phyloP scores from a whole-genome alignment of 768 basidiomycete species.

The Pleurotus platypus region DNA sequence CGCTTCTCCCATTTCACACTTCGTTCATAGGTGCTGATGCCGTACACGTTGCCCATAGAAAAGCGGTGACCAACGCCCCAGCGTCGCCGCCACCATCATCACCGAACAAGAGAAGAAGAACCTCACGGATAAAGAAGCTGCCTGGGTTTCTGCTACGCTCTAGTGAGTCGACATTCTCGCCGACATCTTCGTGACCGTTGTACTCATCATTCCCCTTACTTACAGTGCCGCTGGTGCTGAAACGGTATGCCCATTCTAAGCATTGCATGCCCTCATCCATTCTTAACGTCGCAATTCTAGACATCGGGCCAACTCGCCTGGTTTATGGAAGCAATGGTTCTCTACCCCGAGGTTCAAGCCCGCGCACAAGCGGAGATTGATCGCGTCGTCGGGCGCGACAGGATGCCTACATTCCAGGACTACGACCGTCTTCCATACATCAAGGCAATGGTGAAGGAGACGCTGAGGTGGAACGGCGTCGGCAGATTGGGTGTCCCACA shows the following conservation, averaged over 20 bases:
- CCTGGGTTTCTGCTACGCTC: conserved; percentile 14
- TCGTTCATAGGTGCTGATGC: neutral
- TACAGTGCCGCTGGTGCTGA: conserved; percentile 14
- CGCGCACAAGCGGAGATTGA: conserved; percentile 25
- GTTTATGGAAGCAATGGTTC: conserved; percentile 15
- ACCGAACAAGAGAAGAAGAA: conserved; percentile 8
- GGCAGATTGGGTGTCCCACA: conserved; percentile 14
- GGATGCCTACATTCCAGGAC: conserved; percentile 21
- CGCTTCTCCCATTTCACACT: neutral
- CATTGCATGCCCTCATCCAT: conserved; percentile 12
- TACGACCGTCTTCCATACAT: conserved; percentile 16
- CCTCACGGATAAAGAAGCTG: conserved; percentile 10
- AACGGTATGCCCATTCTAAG: conserved; percentile 15
- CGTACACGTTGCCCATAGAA: conserved; percentile 9
- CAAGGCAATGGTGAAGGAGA: conserved; percentile 20
- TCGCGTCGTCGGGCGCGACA: conserved; percentile 11
- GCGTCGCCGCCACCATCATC: conserved; percentile 10
- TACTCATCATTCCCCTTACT: conserved; percentile 6
- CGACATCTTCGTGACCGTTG: conserved; percentile 4
- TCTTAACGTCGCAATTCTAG: conserved; percentile 15
- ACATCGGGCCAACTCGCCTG: conserved; percentile 17
- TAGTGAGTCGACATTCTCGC: conserved; percentile 7
- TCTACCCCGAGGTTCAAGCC: conserved; percentile 19
- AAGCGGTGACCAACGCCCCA: conserved; percentile 7
- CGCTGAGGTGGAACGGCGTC: conserved; percentile 14